Base-by-base conservation (phyloP, 306 rosid genomes). In the Albizia julibrissin region DNA sequence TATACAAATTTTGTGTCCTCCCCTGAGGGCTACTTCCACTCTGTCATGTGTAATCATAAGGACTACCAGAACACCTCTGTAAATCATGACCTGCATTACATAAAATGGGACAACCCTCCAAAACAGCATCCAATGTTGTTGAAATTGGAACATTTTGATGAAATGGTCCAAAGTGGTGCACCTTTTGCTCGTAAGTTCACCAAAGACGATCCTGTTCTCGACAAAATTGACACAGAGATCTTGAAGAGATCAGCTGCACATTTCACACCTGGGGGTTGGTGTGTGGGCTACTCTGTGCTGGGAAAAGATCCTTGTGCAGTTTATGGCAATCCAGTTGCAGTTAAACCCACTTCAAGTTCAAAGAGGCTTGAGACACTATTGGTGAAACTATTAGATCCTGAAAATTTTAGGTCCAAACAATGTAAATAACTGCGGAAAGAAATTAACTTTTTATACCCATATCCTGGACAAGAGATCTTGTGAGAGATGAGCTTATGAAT, bases 41-140 rank as follows among this genome's bases (percentile, higher is more conserved):
- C 97, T 0, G 94, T 92, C 73, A 85, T 87, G 26, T 95, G 99
- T 87, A 95, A 93, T 86, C 94, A 92, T 86, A 95, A 93, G 86
- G 96, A 95, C 77, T 91, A 89, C 81, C 99, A 95, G 82, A 92
- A 93, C 91, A 95, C 97, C 0, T 93, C 94, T 3, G 88, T 92
- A 47, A 95, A 93, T 72, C 90, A 93, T 67, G 95, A 92, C 87
- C 79, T 95, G 74, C 99, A 86, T 61, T 93, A 88, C 52, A 59
- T 83, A 69, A 90, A 72, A 84, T 91, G 97, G 99, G 94, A 93
- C 77, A 87, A 72, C 59, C 95, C 93, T 37, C 97, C 97, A 1
- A 90, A 89, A 85, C 90, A 89, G 80, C 68, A 87, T 79, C 98
- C 97, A 4, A 16, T 95, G 26, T 75, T 83, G 52, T 81, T 89